phyloP scores from a whole-genome alignment of 2,329 filamentous ascomycete species.

The Sclerotinia nivalis region DNA sequence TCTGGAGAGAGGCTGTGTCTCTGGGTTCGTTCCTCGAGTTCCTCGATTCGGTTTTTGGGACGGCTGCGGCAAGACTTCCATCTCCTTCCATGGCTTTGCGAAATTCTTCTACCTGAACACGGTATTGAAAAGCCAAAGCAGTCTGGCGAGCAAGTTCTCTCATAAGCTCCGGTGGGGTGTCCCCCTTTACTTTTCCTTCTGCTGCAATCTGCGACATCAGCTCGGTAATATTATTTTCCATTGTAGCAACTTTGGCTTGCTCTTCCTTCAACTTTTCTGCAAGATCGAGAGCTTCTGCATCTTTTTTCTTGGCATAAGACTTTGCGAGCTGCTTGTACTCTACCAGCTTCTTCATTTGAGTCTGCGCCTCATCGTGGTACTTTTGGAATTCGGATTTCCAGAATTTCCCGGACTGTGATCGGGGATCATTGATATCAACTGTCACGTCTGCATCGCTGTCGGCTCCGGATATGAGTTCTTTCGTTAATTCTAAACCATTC shows the following conservation, averaged over 20 bases:
- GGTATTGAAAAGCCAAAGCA: slow-evolving; percentile 58
- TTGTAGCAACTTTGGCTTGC: slow-evolving; percentile 61
- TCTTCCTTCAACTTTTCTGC: slow-evolving; percentile 67
- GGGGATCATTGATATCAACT: slow-evolving; percentile 70
- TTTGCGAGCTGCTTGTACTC: slow-evolving; percentile 79
- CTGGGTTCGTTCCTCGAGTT: slow-evolving; percentile 55
- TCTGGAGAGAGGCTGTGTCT: slow-evolving; percentile 53
- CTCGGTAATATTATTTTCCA: slow-evolving; percentile 64
- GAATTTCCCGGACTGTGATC: slow-evolving; percentile 73
- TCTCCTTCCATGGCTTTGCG: slow-evolving; percentile 52
- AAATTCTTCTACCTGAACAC: slow-evolving; percentile 59
- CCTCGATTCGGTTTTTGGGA: slow-evolving; percentile 53
- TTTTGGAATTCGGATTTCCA: slow-evolving; percentile 78
- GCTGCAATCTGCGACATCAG: slow-evolving; percentile 57
- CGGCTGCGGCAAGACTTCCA: slow-evolving; percentile 43
- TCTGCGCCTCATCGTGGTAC: slow-evolving; percentile 71
- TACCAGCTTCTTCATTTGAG: slow-evolving; percentile 74
- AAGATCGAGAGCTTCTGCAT: slow-evolving; percentile 67
- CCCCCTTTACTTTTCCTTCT: slow-evolving; percentile 43
- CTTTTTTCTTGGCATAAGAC: slow-evolving; percentile 76
- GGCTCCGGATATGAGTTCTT: slow-evolving; percentile 37
- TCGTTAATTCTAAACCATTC: slow-evolving; percentile 27
- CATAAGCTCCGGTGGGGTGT: slow-evolving; percentile 51
- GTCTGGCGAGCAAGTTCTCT: slow-evolving; percentile 60
- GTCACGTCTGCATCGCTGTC: slow-evolving; percentile 61